Base-by-base conservation (phyloP, 768 basidiomycete genomes). In the Mycena rosella region DNA sequence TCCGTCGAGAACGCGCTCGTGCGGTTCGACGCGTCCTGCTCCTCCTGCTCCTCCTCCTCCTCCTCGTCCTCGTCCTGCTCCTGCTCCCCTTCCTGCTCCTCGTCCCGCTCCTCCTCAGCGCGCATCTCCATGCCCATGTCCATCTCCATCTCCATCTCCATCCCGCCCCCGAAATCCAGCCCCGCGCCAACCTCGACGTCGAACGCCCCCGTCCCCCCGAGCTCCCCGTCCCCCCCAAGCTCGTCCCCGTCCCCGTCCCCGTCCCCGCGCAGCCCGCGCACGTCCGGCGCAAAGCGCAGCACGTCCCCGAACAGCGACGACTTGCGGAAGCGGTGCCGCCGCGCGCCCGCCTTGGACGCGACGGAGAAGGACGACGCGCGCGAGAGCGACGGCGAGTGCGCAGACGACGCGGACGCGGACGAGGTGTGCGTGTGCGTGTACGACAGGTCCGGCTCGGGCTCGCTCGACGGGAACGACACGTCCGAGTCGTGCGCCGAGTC, bases 361-460 rank as follows among this genome's bases (percentile, higher is more conserved):
- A n/a, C n/a, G n/a, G n/a, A n/a, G n/a, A n/a, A n/a, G n/a, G n/a
- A n/a, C n/a, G n/a, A n/a, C n/a, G n/a, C 36, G 7, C 48, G 56
- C 20, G 86, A 85, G 67, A 83, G 77, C 6, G 82, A 76, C 72
- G 76, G 75, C 13, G 75, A 79, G 65, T 74, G 78, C 67, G 73
- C 77, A 58, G 75, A 79, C 42, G 75, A 78, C 1, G 72, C 74
- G 60, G 74, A 63, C 44, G 77, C 75, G 48, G 69, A 75, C 45
- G 81, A 80, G 62, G 74, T 74, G 36, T 78, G 81, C 62, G 80
- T 11, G 42, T 5, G 20, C 42, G 42, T 4, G 42, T 44, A 44
- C n/a, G 42, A 44, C 20, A 20, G 42, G 20, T 44, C 42, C 20
- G 42, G 11, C 14, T 40, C 38, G 10, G 38, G 14, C 32, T 5